phyloP scores from a whole-genome alignment of 306 rosid species.

The Arachis stenosperma region DNA sequence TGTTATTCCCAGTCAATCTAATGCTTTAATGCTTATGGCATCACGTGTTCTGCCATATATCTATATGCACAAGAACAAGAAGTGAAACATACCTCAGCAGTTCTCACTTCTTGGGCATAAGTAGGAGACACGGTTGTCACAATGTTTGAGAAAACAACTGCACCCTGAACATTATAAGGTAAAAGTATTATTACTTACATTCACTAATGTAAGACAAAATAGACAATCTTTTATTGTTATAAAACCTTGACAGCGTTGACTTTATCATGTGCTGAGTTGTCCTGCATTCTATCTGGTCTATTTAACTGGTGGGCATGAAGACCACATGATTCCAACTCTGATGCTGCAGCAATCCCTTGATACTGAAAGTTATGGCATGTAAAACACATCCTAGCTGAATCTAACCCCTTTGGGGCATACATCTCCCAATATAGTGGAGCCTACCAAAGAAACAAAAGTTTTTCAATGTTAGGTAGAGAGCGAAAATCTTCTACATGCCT shows the following conservation, averaged over 20 bases:
- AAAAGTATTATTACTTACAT: constrained; percentile 35
- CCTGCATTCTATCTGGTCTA: constrained; percentile 94
- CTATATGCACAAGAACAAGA: constrained; percentile 39
- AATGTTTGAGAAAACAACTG: constrained; percentile 89
- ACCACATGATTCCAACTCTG: constrained; percentile 82
- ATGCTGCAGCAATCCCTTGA: constrained; percentile 88
- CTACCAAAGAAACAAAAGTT: constrained; percentile 51
- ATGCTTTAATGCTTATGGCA: constrained; percentile 14
- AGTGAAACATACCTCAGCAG: constrained; percentile 74
- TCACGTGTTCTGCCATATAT: constrained; percentile 1
- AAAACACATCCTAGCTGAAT: constrained; percentile 94
- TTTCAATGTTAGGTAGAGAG: constrained; percentile 21
- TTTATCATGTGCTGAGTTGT: constrained; percentile 75
- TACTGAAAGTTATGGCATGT: constrained; percentile 99
- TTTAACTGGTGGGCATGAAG: constrained; percentile 72
- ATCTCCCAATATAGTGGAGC: constrained; percentile 97
- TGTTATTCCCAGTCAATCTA: neutral
- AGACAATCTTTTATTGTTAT: constrained; percentile 22
- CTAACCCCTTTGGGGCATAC: constrained; percentile 74
- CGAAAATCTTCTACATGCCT: constrained; percentile 9
- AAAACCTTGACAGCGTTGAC: constrained; percentile 87
- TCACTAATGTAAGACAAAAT: constrained; percentile 18
- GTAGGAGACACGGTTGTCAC: constrained; percentile 98
- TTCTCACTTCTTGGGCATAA: constrained; percentile 93
- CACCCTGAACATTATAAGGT: constrained; percentile 69